These are phyloP conservation scores for Chrysosphaeria jannelii DNA, from an alignment of 2,329 filamentous ascomycete genomes.

Conservation along the genomic window DNA sequence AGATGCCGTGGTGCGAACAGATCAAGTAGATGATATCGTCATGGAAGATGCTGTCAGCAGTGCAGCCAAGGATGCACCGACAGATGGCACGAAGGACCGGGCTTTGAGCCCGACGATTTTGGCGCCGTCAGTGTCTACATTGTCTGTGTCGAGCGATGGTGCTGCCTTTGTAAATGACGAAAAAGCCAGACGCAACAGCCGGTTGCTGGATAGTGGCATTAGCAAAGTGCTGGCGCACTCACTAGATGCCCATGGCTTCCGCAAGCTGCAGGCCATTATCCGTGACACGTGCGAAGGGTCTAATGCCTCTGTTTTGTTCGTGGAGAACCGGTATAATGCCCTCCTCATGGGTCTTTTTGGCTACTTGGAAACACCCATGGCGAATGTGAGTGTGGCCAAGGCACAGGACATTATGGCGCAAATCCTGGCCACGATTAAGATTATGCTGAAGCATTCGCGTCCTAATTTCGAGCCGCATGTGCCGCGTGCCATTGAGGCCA, in stretches of 20 bases:
- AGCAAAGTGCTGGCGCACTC: conserved; percentile 37
- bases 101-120: not conserved
- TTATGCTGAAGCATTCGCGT: conserved; percentile 37
- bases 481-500: conserved; percentile 31
- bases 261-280: conserved; percentile 45
- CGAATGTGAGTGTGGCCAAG: conserved; percentile 27
- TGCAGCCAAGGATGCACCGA: no score
- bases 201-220: conserved; percentile 44
- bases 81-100: no score
- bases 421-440: conserved; percentile 40
- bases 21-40: no score
- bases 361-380: conserved; percentile 33
- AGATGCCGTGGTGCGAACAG: no score
- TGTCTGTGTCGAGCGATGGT: not conserved
- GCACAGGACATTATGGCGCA: conserved; percentile 44
- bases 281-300: conserved; percentile 15
- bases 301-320: conserved; percentile 17
- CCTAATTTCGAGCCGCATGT: conserved; percentile 37
- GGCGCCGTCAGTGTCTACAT: not conserved
- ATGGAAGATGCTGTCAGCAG: no score
- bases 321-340: conserved; percentile 36
- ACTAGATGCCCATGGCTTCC: conserved; percentile 57
- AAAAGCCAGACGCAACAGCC: conserved; percentile 23
- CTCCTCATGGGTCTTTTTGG: conserved; percentile 37
- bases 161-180: conserved; percentile 18